Percentiles rank a stretch among this genome's conserved stretches.
phyloP scores from a whole-genome alignment of 345 rosid species.

The Streptanthus diversifolius region DNA sequence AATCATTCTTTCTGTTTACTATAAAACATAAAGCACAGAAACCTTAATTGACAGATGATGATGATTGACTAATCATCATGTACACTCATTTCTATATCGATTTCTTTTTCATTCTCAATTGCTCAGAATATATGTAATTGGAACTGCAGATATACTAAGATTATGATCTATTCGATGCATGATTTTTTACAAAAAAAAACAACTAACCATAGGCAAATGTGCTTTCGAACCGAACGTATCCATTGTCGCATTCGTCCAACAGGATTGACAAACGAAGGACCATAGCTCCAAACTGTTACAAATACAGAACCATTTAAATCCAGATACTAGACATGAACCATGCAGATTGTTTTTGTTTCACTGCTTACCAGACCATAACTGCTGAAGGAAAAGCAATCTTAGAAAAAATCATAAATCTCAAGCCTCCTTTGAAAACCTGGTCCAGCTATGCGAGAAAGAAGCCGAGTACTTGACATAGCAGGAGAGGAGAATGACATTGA shows the following conservation, averaged over 20 bases:
- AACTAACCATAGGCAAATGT: not conserved
- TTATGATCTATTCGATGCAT: not conserved
- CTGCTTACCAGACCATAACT: constrained; percentile 33
- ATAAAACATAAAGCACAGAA: not conserved
- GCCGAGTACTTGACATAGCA: constrained; percentile 34
- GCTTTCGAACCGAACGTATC: not conserved
- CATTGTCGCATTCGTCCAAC: not conserved
- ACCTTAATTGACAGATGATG: not conserved
- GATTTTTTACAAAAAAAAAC: not conserved
- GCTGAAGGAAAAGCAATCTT: constrained; percentile 38
- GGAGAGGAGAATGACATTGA: constrained; percentile 28
- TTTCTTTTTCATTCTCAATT: not conserved
- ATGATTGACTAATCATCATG: constrained; percentile 20
- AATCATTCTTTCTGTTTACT: constrained; percentile 2
- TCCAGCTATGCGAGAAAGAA: constrained; percentile 35
- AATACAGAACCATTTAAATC: not conserved
- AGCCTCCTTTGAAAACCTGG: constrained; percentile 34
- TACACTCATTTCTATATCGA: not conserved
- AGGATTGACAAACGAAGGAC: constrained; percentile 4
- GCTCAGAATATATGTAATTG: not conserved
- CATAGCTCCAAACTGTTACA: constrained; percentile 17
- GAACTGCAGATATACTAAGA: not conserved
- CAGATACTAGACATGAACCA: not conserved
- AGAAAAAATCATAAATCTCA: not conserved
- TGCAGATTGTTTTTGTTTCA: not conserved